phyloP scores from a whole-genome alignment of 768 basidiomycete genomes.

The Lentinus tigrinus region DNA sequence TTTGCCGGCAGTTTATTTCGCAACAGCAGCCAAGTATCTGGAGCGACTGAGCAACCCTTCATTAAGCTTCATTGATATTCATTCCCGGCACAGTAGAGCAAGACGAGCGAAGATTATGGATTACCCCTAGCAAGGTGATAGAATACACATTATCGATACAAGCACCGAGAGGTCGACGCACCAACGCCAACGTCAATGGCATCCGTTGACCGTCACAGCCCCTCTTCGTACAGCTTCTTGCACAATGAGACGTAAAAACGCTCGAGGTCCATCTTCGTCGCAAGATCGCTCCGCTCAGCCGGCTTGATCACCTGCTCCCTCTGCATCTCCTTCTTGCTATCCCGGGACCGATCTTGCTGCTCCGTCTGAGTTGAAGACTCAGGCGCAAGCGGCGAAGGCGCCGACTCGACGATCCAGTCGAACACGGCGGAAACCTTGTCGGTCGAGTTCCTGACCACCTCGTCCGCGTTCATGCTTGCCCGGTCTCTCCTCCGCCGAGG shows the following conservation, averaged over 20 bases:
- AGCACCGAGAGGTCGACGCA: not conserved
- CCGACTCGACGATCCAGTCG: conserved; percentile 78
- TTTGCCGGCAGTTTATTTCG: no score
- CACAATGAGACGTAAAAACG: conserved; percentile 87
- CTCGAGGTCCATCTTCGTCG: conserved; percentile 76
- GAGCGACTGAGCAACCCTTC: no score
- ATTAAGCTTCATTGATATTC: no score
- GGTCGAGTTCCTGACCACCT: conserved; percentile 62
- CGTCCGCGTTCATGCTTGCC: conserved; percentile 44
- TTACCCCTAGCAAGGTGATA: no score
- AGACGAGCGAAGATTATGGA: no score
- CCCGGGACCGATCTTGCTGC: not conserved
- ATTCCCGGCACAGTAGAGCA: no score
- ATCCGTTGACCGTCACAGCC: conserved; percentile 44
- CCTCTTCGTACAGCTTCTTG: conserved; percentile 90
- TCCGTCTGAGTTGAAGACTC: conserved; percentile 6
- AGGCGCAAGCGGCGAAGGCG: conserved; percentile 25
- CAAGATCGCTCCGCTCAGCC: conserved; percentile 43
- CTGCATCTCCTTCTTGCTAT: conserved; percentile 5
- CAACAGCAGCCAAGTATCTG: no score
- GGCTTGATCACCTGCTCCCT: conserved; percentile 12
- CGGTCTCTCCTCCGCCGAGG: conserved; percentile 16
- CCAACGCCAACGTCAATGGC: not conserved
- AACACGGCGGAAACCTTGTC: conserved; percentile 73
- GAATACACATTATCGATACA: not conserved